A percentile compares a stretch with the other conserved stretches of the same genome.
Conservation (phyloP, 2,329 filamentous ascomycete genomes). For the Penicillium sp. region DNA sequence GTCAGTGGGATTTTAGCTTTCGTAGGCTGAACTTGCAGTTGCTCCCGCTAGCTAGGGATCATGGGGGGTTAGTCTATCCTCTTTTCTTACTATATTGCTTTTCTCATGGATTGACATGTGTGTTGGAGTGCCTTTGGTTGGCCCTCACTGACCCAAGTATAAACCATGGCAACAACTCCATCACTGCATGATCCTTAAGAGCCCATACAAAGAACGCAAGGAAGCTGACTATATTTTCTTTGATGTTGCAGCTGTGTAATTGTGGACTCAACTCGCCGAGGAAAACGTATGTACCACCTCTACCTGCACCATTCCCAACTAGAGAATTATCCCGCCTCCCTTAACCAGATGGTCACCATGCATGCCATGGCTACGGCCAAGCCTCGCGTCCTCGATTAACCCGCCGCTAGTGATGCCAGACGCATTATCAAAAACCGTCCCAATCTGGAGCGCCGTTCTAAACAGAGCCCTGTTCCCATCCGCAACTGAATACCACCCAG, state of each 20-base stretch:
- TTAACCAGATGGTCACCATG: background rate
- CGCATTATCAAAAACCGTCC: slow-evolving; percentile 87
- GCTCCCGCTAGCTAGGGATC: slow-evolving; percentile 62
- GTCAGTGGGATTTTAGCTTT: slow-evolving; percentile 86
- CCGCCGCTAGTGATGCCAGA: slow-evolving; percentile 72
- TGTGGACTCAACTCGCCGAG: slow-evolving; percentile 87
- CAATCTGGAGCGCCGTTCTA: slow-evolving; percentile 87
- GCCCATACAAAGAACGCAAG: background rate
- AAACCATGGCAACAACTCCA: background rate
- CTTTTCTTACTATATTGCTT: background rate
- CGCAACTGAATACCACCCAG: slow-evolving; percentile 45
- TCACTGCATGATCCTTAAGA: background rate
- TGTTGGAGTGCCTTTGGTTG: background rate
- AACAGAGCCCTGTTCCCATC: slow-evolving; percentile 75
- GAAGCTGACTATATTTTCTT: slow-evolving; percentile 9
- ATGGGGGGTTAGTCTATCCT: slow-evolving; percentile 61
- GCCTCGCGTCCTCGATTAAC: background rate
- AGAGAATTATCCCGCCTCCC: background rate
- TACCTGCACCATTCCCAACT: background rate
- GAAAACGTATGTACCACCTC: slow-evolving; percentile 63
- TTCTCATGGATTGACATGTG: background rate
- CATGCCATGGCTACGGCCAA: background rate
- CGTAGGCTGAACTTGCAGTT: slow-evolving; percentile 82
- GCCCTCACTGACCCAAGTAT: background rate
- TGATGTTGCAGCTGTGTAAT: slow-evolving; percentile 58